Evolutionary conservation across 2,329 filamentous ascomycete species (phyloP), one percentile per base, ranked within the genome.

Genomic region (Microcyclospora tardicrescens): DNA sequence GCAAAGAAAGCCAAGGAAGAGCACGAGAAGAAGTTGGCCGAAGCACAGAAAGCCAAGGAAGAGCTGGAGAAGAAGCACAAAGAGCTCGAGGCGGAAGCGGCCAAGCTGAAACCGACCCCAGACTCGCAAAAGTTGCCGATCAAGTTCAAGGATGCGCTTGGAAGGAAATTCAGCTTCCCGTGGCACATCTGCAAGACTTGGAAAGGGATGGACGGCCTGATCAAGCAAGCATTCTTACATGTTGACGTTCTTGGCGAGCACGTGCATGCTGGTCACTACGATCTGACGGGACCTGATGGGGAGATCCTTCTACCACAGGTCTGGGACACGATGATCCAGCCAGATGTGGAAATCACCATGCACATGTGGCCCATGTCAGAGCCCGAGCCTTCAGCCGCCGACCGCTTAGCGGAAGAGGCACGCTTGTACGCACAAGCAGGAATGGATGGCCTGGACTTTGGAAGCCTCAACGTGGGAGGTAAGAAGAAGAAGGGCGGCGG

Each of bases 101-200:
- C 61, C 34, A 67, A 66, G 38, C 64, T 63, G 38, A 65, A 47
- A 60, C 70, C 50, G 43, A 64, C 54, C 54, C 65, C 69, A 2
- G 68, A 73, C n/a, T 66, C 69, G 40, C 69, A 69, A 48, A 82
- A 84, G 59, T 69, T 77, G 33, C 84, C 83, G 2, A 84, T 94
- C 58, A 80, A 79, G 49, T 93, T 93, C 65, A 93, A 93, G 62
- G 87, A 95, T 57, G 86, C 86, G 1, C 77, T 95, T 12, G 84
- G 84, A 27, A 74, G 87, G 48, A 94, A 93, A 60, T 95, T 93
- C 59, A 91, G 77, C 61, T 94, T 95, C 55, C 87, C 87, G 1
- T 94, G 80, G 62, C 76, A 87, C 46, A 61, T 93, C 24, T 94
- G 86, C 61, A 76, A 78, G 53, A 91, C 79, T 2, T 56, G 53